phyloP scores from a whole-genome alignment of 108 stramenopile genomes.

The Nitzschia sp. region DNA sequence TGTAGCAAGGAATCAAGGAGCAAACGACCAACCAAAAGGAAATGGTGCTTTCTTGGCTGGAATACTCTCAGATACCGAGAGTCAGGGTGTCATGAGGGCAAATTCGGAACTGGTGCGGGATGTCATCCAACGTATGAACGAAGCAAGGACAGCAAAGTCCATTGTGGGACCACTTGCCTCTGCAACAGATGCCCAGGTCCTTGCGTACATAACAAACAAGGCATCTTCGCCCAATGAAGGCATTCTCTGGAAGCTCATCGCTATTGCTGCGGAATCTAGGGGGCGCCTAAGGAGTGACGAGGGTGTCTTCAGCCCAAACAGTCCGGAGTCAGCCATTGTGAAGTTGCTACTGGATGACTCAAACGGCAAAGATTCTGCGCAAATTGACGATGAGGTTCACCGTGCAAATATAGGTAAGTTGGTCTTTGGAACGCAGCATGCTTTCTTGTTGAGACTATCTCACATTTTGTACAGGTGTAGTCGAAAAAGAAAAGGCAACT shows the following conservation, averaged over 20 bases:
- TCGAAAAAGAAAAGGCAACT: slow-evolving; percentile 20
- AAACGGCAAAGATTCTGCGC: neutral
- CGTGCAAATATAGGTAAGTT: neutral
- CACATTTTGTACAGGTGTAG: slow-evolving; percentile 7
- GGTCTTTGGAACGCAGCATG: neutral
- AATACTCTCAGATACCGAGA: neutral
- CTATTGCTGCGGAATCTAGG: slow-evolving; percentile 58
- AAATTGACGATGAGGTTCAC: neutral
- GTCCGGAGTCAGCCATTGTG: slow-evolving; percentile 70
- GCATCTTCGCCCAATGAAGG: slow-evolving; percentile 23
- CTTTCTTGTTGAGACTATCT: neutral
- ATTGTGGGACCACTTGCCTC: slow-evolving; percentile 45
- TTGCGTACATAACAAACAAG: slow-evolving; percentile 48
- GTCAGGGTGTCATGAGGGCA: neutral
- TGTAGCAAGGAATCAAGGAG: no score
- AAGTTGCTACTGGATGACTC: slow-evolving; percentile 50
- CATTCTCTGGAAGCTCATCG: slow-evolving; percentile 71
- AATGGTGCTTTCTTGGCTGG: neutral
- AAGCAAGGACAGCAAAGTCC: slow-evolving; percentile 27
- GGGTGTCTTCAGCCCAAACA: slow-evolving; percentile 38
- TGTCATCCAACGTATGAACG: neutral
- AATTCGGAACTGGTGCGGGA: no score
- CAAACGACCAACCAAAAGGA: no score
- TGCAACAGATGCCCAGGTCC: slow-evolving; percentile 37
- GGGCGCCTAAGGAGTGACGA: slow-evolving; percentile 72